phyloP scores from a whole-genome alignment of 1,139 yeast species.

The Candida glucosophila region DNA sequence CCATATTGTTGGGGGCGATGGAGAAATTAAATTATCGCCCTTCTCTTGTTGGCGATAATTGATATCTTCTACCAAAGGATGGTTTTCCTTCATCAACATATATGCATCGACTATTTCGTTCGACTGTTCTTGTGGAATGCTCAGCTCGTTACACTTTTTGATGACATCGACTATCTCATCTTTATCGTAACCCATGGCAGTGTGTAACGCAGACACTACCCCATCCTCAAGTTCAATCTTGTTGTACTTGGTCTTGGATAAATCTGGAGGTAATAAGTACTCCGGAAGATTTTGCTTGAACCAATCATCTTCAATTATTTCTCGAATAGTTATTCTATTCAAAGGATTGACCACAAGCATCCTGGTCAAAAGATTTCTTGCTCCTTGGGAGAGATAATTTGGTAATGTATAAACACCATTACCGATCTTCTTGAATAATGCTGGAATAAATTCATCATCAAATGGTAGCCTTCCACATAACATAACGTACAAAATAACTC shows the following conservation, averaged over 20 bases:
- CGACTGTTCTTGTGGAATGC: conserved; percentile 24
- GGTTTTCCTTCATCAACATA: conserved; percentile 78
- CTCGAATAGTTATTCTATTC: conserved; percentile 90
- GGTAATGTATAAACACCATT: conserved; percentile 95
- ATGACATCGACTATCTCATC: conserved; percentile 81
- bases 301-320: conserved; percentile 95
- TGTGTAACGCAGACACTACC: conserved; percentile 67
- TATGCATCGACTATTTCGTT: conserved; percentile 92
- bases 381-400: conserved; percentile 79
- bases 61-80: conserved; percentile 55
- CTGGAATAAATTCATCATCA: conserved; percentile 96
- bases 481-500: conserved; percentile 94
- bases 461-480: conserved; percentile 95
- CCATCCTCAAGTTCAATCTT: conserved; percentile 62
- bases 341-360: conserved; percentile 97
- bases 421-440: conserved; percentile 85
- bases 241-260: conserved; percentile 31
- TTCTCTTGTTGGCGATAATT: conserved; percentile 46
- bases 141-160: conserved; percentile 33
- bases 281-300: conserved; percentile 78
- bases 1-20: conserved; percentile 40
- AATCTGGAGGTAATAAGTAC: conserved; percentile 68
- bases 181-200: conserved; percentile 88
- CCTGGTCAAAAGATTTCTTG: conserved; percentile 74
- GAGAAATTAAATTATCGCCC: conserved; percentile 43